Evolutionary conservation across 306 rosid genomes (phyloP).

Genomic region (Parietaria judaica): DNA sequence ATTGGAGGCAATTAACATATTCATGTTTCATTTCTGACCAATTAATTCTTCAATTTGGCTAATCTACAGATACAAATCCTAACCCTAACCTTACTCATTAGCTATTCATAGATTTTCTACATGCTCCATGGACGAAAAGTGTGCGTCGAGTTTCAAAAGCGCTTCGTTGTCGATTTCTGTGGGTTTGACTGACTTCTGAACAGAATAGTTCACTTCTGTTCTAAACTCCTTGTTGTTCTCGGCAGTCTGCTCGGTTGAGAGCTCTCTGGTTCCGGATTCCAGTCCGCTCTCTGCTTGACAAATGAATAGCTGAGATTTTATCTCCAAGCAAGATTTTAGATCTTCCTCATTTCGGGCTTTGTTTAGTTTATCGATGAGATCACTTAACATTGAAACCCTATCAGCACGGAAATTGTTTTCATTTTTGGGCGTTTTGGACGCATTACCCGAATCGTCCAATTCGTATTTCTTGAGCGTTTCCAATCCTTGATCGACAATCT

Average conservation of each 20-base stretch:
- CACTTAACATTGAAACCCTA: slow-evolving; percentile 49
- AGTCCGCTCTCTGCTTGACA: slow-evolving; percentile 18
- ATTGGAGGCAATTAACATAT: slow-evolving; percentile 7
- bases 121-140: slow-evolving; percentile 57
- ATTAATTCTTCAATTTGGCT: slow-evolving; percentile 12
- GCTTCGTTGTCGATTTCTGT: slow-evolving; percentile 54
- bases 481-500: slow-evolving; percentile 66
- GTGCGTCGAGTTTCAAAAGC: slow-evolving; percentile 45
- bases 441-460: slow-evolving; percentile 28
- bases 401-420: slow-evolving; percentile 30
- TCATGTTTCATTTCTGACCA: slow-evolving; percentile 7
- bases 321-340: slow-evolving; percentile 57
- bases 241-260: slow-evolving; percentile 23
- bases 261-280: slow-evolving; percentile 32
- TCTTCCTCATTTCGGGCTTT: slow-evolving; percentile 91
- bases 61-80: slow-evolving; percentile 17
- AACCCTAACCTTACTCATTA: slow-evolving; percentile 4
- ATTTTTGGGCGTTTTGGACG: slow-evolving; percentile 33
- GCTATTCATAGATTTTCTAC: slow-evolving; percentile 47
- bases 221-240: slow-evolving; percentile 27
- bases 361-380: slow-evolving; percentile 71
- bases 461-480: slow-evolving; percentile 42
- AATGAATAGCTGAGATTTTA: slow-evolving; percentile 55
- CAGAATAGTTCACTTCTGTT: slow-evolving; percentile 34
- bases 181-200: slow-evolving; percentile 31